A percentile compares a stretch with the other conserved stretches of the same genome.
phyloP scores from a whole-genome alignment of 1,139 yeast genomes.

The Groenewaldozyma auringiensis region DNA sequence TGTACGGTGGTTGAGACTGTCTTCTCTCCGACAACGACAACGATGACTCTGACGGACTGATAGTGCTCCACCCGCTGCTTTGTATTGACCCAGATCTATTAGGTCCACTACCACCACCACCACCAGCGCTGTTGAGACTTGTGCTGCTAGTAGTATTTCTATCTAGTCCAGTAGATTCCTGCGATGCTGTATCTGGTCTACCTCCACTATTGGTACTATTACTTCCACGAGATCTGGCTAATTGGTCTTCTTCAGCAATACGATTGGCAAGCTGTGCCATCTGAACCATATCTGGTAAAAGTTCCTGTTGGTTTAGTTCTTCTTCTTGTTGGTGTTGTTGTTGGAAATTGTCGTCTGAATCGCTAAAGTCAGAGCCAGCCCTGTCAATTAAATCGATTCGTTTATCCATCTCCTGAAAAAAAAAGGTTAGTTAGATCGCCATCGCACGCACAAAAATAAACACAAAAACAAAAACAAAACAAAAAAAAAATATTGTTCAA shows the following conservation, averaged over 20 bases:
- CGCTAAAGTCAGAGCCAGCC: conserved; percentile 1
- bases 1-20: background rate
- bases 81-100: background rate
- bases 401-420: conserved; percentile 3
- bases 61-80: background rate
- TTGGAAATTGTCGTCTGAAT: background rate
- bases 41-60: background rate
- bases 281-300: background rate
- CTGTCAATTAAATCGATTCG: background rate
- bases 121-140: background rate
- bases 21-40: background rate
- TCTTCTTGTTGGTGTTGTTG: background rate
- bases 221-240: background rate
- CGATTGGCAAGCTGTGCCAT: background rate
- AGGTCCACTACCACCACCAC: background rate
- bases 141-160: background rate
- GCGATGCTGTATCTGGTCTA: too few species aligned
- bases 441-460: background rate
- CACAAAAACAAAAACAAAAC: background rate
- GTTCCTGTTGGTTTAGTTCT: background rate
- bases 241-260: background rate
- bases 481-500: background rate
- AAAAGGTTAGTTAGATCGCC: background rate
- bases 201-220: background rate
- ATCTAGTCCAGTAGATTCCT: background rate